A percentile compares a stretch with the other conserved stretches of the same genome.
phyloP scores from a whole-genome alignment of 78 protist species.

The Dictyostelium citrinum region DNA sequence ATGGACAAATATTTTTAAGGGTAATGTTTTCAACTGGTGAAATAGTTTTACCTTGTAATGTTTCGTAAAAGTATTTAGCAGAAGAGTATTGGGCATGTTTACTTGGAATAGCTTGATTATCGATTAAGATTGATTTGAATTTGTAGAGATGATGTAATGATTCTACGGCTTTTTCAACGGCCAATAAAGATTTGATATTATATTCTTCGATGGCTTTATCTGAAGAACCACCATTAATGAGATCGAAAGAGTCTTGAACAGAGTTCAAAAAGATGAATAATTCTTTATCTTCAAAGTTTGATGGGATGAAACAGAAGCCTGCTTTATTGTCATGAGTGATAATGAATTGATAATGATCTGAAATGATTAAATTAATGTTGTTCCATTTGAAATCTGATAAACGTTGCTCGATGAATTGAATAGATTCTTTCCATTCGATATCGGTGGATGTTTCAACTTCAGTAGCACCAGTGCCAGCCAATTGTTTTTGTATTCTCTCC shows the following conservation, averaged over 20 bases:
- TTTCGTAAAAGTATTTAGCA: background rate
- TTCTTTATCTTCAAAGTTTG: constrained; percentile 32
- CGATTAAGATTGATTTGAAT: background rate
- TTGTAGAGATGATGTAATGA: background rate
- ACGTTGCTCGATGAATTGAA: background rate
- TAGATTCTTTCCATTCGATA: background rate
- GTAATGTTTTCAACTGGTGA: background rate
- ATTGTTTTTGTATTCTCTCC: background rate
- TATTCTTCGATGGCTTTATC: background rate
- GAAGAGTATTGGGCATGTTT: background rate
- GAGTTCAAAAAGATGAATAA: constrained; percentile 52
- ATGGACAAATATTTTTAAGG: background rate
- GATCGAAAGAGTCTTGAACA: constrained; percentile 3
- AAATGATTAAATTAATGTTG: constrained; percentile 31
- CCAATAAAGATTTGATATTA: background rate
- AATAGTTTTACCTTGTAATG: background rate
- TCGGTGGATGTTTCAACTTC: background rate
- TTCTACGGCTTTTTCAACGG: background rate
- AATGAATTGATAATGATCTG: constrained; percentile 66
- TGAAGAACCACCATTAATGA: background rate
- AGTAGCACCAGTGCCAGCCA: too few species aligned
- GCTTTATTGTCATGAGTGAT: constrained; percentile 5
- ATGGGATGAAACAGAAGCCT: constrained; percentile 50
- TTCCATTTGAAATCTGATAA: constrained; percentile 49
- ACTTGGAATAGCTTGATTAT: background rate